Base-by-base conservation (phyloP, 1,139 yeast genomes). In the Yarrowia galli region DNA sequence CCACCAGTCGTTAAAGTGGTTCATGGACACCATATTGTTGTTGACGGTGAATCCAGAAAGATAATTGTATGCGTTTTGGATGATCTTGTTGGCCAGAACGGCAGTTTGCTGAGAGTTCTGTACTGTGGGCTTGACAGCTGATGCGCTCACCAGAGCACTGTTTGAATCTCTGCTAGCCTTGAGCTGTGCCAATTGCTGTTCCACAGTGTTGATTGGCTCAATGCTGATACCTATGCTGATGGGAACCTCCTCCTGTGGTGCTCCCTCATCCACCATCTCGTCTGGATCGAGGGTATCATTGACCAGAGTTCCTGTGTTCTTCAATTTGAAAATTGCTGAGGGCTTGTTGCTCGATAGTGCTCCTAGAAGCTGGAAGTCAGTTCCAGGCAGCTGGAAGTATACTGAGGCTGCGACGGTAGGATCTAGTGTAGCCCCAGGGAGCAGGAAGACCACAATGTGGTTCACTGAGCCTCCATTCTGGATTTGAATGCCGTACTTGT, bases 1-100 rank as follows among this genome's bases (percentile, higher is more conserved):
- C 98, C 99, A 93, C 99, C 99, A 95, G 46, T 86, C 89, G 76
- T 95, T 97, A 75, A 95, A 93, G 61, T 89, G 91, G 75, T 88
- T 90, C 77, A 95, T 91, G 2, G 96, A 91, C 7, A 93, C 97
- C 73, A 86, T 90, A 0, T 97, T 97, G 36, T 84, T 81, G 9
- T 80, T 77, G 74, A 91, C 97, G 16, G 92, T 84, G 75, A 93
- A 95, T 28, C 98, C 91, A 0, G 96, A 87, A 69, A 95, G 79
- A 75, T 86, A 95, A 75, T 95, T 93, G 78, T 93, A 95, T 0
- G 98, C 98, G 78, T 95, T 92, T 38, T 89, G 88, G 35, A 95
- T 96, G 69, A 95, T 92, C 75, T 90, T 91, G 71, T 90, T 91
- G 1, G 98, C 97, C 69, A 93, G 78, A 1, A 78, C 75, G 10